Base-by-base conservation (phyloP, 2,329 filamentous ascomycete genomes). In the Nemania sp. region DNA sequence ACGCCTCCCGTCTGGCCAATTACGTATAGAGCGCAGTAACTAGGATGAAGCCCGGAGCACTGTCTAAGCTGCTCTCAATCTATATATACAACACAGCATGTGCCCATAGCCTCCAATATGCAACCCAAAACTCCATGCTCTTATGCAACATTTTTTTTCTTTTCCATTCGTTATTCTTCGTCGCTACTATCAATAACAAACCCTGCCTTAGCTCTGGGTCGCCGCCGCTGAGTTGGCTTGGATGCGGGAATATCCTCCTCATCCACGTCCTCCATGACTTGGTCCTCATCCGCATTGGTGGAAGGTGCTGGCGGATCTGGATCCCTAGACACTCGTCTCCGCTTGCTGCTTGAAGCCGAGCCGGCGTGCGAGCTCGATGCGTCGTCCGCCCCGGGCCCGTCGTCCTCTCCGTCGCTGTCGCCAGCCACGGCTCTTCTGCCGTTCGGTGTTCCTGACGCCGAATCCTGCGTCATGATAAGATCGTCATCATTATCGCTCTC, bases 181-280 rank as follows among this genome's bases (percentile, higher is more conserved):
- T 90, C 88, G 75, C 88, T 88, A 68, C 87, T 89, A 73, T 89
- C 87, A 41, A 88, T 73, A 53, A 89, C 77, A 69, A 90, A 89
- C 0, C 87, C 87, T 20, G 84, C 83, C 60, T 82, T 82, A 3
- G 83, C 80, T 68, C 85, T 80, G 1, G 80, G 79, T 64, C 85
- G 80, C 71, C 78, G 73, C 56, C 81, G 79, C 6, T 77, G 70
- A 62, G 72, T 79, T 3, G 76, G 73, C 65, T 81, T 80, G 7
- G 79, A 64, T 72, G 72, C 79, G 0, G 77, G 73, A 2, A 78
- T 82, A 8, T 84, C 82, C 3, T 82, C 82, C 3, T 81, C 80
- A 43, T 78, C 74, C 2, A 72, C 73, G 49, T 76, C 77, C 41
- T 66, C 64, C 70, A 70, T 71, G 29, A 41, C 24, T n/a, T 70